Base-by-base conservation (phyloP, 2,329 filamentous ascomycete genomes). In the Colletotrichum ledebouriae region DNA sequence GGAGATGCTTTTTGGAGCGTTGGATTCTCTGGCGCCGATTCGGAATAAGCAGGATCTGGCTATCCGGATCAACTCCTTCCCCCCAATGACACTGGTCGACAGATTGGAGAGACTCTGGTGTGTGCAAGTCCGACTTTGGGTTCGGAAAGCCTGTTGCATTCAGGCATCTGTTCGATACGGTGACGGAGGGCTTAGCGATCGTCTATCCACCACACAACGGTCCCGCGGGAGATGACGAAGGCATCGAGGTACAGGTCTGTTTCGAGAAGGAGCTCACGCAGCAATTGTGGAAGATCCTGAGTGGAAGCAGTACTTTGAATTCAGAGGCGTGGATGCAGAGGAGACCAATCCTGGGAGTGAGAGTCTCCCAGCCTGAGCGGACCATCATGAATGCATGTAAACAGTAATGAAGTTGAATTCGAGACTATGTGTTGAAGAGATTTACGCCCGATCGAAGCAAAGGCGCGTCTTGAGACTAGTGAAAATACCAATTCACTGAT, bases 271-370 rank as follows among this genome's bases (percentile, higher is more conserved):
- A 74, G 3, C 52, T 80, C 5, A 72, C 73, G 0, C 44, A 75
- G 25, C 65, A 59, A 3, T 82, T n/a, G 71, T 81, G 2, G 65
- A 77, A 3, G 78, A 82, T 61, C 39, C 60, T 3, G 75, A 80
- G 61, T 79, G 77, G 78, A 77, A 68, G 34, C 59, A 72, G 59
- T 82, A 76, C 20, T 81, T 81, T 64, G 78, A 80, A 63, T 81
- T 76, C 57, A 71, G 79, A 46, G 79, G 78, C 0, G 70, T 81
- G 29, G 78, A 80, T 53, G 65, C 69, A 6, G 71, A 63, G 37
- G 41, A 59, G 12, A 37, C 47, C 7, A 29, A 10, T 5, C 25
- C 12, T 29, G 25, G 25, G 25, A 29, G 6, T 6, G 25, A 29
- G 25, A 29, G 25, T 29, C 25, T 29, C 25, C 25, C 25, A 4